Percentiles rank a stretch among this genome's conserved stretches.
Evolutionary conservation across 2,329 filamentous ascomycete species (phyloP).

Genomic region (Neocatenulostroma microsporum): DNA sequence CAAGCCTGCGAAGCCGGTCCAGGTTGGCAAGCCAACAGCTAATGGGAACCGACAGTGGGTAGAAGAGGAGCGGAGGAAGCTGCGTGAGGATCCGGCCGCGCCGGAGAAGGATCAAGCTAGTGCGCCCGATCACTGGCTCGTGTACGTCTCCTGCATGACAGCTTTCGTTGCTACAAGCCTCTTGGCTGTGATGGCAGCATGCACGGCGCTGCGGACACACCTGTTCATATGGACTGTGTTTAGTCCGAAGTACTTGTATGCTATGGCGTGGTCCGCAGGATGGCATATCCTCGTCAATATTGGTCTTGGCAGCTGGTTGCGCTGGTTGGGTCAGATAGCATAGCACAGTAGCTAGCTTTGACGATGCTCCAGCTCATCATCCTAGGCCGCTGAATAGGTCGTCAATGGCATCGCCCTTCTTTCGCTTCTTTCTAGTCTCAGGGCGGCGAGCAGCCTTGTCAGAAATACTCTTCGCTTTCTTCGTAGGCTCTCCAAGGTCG

Average conservation of each 20-base stretch:
- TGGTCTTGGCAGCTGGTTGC: constrained; percentile 51
- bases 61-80: constrained; percentile 21
- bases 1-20: constrained; percentile 29
- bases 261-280: constrained; percentile 75
- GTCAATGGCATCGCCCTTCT: constrained; percentile 61
- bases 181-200: constrained; percentile 77
- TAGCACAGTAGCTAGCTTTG: too few species aligned
- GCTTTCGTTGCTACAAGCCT: constrained; percentile 60
- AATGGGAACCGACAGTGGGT: constrained; percentile 19
- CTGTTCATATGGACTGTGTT: constrained; percentile 99
- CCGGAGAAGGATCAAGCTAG: not conserved
- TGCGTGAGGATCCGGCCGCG: constrained; percentile 14
- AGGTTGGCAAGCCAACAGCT: constrained; percentile 10
- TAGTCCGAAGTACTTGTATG: constrained; percentile 91
- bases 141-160: constrained; percentile 59
- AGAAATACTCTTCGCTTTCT: too few species aligned
- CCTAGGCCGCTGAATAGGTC: constrained; percentile 57
- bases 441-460: too few species aligned
- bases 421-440: constrained; percentile 49
- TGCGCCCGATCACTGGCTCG: constrained; percentile 13
- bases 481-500: too few species aligned
- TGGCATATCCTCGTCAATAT: constrained; percentile 73
- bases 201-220: constrained; percentile 74
- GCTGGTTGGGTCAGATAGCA: constrained; percentile 11
- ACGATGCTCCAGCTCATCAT: constrained; percentile 2